These are phyloP conservation scores for Lecanicillium sp. DNA, from an alignment of 2,329 filamentous ascomycete genomes.

Conservation along the genomic window DNA sequence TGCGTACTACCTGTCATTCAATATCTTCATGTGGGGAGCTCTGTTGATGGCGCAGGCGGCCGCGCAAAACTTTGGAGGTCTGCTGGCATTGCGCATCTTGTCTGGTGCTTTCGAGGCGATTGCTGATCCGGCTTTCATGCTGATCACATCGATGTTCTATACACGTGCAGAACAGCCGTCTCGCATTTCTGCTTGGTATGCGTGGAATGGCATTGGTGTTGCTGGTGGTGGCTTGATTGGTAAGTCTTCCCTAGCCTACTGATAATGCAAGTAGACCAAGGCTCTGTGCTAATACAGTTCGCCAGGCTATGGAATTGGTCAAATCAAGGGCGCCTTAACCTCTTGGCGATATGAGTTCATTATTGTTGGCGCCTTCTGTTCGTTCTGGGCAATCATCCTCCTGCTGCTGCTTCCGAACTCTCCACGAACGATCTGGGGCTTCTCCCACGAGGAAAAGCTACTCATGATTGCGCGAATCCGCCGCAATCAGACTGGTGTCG, in stretches of 20 bases:
- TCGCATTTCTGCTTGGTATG: slow-evolving; percentile 52
- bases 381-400: slow-evolving; percentile 52
- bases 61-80: slow-evolving; percentile 45
- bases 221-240: slow-evolving; percentile 44
- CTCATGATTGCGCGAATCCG: slow-evolving; percentile 47
- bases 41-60: slow-evolving; percentile 42
- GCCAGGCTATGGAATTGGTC: slow-evolving; percentile 48
- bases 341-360: slow-evolving; percentile 64
- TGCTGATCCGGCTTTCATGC: slow-evolving; percentile 43
- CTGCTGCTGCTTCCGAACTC: slow-evolving; percentile 49
- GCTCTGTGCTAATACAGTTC: neutral
- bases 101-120: slow-evolving; percentile 58
- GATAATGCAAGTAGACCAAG: neutral
- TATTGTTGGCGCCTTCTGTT: slow-evolving; percentile 51
- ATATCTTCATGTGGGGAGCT: slow-evolving; percentile 49
- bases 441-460: slow-evolving; percentile 42
- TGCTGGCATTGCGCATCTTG: slow-evolving; percentile 49
- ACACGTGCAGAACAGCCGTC: slow-evolving; percentile 55
- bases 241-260: slow-evolving; percentile 6
- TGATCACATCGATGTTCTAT: slow-evolving; percentile 60
- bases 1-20: slow-evolving; percentile 29
- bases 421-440: slow-evolving; percentile 44
- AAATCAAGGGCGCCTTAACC: slow-evolving; percentile 46
- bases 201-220: slow-evolving; percentile 51
- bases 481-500: slow-evolving; percentile 51